Evolutionary conservation across 257 asterid species (phyloP), one percentile per base, ranked within the genome.

Genomic region (Haberlea rhodopensis): DNA sequence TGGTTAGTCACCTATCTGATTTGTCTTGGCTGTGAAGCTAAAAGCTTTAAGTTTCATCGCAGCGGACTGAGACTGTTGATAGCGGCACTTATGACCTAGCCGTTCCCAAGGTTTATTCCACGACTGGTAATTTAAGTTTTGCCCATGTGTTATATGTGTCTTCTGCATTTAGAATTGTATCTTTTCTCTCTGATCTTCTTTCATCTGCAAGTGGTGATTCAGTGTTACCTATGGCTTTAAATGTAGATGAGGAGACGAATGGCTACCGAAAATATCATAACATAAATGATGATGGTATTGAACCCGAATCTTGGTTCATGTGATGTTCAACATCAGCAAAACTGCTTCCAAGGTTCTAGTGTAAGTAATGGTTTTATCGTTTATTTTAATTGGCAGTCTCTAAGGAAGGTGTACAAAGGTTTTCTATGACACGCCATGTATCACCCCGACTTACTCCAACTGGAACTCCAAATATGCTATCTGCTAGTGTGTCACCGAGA

Each of bases 81-180:
- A 90, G 90, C 53, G 91, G 89, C 69, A 89, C 94, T 67, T 89
- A 87, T 60, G 98, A 87, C 79, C 96, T 85, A 62, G 74, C 88
- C n/a, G 69, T 60, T 65, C 82, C 88, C 23, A 92, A 76, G 76
- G 66, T 82, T 43, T 66, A 78, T 77, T 60, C 84, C 61, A 37
- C 73, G 16, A 80, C 64, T 66, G 95, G 96, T 84, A 89, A 69
- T 53, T 66, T 64, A 58, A 26, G 62, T 55, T 54, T 58, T 46
- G 63, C 5, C 29, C 8, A 25, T 57, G 15, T 53, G 53, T 57
- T 67, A 6, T 15, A 15, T 27, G 25, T 20, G 6, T 31, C 32
- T 62, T 48, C 37, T 46, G 18, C 63, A 4, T 26, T 66, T 24
- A 4, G 13, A 57, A 2, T 53, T 57, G 8, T 45, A 25, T 63